Conservation (phyloP, 2,329 filamentous ascomycete species). For the Golovinomyces cichoracearum region DNA sequence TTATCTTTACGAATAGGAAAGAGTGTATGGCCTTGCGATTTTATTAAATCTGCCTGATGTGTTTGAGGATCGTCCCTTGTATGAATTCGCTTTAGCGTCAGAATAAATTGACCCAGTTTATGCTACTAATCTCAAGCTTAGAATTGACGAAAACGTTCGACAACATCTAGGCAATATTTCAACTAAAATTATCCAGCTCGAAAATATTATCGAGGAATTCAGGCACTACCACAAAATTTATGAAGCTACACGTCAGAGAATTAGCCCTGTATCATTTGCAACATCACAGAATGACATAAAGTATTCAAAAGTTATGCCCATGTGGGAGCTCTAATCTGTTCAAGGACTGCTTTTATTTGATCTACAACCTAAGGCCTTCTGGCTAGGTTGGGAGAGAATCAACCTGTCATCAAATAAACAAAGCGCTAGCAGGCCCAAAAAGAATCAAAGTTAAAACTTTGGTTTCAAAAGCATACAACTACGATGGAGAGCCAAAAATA, state of each 20-base stretch:
- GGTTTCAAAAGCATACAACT: neutral
- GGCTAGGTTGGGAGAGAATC: neutral
- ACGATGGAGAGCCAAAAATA: neutral
- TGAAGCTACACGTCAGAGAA: neutral
- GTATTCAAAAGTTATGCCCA: neutral
- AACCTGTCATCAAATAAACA: neutral
- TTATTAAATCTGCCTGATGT: neutral
- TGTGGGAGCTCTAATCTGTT: neutral
- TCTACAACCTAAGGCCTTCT: neutral
- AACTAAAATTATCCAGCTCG: neutral
- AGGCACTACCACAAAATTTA: neutral
- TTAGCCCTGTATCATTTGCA: neutral
- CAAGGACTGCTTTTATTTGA: neutral
- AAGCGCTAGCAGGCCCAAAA: neutral
- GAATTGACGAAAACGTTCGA: neutral
- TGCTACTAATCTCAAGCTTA: neutral
- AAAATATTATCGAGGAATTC: neutral
- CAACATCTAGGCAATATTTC: neutral
- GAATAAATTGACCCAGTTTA: neutral
- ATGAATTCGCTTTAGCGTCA: neutral
- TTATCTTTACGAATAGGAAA: neutral
- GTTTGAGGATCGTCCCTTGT: neutral
- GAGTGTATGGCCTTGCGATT: neutral
- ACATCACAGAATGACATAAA: neutral
- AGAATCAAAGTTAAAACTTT: conserved; percentile 2